Evolutionary conservation across 352 stramenopile species (phyloP).

Genomic region (Pythium pyrilobum): DNA sequence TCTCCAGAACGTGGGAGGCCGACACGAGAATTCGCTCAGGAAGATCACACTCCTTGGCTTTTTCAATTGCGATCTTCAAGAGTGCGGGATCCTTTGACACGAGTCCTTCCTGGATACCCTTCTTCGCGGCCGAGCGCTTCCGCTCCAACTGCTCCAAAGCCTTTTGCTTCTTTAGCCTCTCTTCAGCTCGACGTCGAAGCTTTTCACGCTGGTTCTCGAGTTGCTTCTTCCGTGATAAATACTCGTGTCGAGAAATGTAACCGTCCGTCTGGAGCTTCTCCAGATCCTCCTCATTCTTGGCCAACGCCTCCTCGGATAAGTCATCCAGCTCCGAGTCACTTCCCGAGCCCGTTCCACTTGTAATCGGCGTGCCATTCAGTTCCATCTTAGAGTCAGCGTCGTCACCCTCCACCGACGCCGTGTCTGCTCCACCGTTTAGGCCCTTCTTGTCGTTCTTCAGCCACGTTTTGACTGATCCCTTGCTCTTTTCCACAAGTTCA

Average conservation of each 20-base stretch:
- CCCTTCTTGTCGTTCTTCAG: conserved; percentile 55
- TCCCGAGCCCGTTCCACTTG: conserved; percentile 23
- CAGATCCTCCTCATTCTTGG: conserved; percentile 70
- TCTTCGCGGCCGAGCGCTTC: conserved; percentile 53
- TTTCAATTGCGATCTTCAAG: conserved; percentile 58
- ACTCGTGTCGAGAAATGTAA: conserved; percentile 77
- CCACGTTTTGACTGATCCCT: conserved; percentile 56
- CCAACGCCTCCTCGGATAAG: conserved; percentile 52
- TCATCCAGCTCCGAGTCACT: conserved; percentile 71
- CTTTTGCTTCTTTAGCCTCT: conserved; percentile 62
- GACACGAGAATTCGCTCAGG: conserved; percentile 62
- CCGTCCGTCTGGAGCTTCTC: conserved; percentile 55
- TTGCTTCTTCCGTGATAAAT: conserved; percentile 68
- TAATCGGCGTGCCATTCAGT: neutral
- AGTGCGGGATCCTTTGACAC: conserved; percentile 50
- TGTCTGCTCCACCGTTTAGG: conserved; percentile 10
- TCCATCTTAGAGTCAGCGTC: conserved; percentile 33
- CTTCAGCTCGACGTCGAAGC: conserved; percentile 44
- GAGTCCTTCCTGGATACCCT: conserved; percentile 58
- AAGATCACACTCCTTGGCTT: conserved; percentile 64
- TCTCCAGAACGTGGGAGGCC: conserved; percentile 67
- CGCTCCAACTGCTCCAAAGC: conserved; percentile 60
- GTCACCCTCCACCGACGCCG: conserved; percentile 23
- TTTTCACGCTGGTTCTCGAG: conserved; percentile 63
- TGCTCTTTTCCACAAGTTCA: conserved; percentile 40